phyloP scores from a whole-genome alignment of 805 yeast genomes.

The Hanseniaspora occidentalis region DNA sequence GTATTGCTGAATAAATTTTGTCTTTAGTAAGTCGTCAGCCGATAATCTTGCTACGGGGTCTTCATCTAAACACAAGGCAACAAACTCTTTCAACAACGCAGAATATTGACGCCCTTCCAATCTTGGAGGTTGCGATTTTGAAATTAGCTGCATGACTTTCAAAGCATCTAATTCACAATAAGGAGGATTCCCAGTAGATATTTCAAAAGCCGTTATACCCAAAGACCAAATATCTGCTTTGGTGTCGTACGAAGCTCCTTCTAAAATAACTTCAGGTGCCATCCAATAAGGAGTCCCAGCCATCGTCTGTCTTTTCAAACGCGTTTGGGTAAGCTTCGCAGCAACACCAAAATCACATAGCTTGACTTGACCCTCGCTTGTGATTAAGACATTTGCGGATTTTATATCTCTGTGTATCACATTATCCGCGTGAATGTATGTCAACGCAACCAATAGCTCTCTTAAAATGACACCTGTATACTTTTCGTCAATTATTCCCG shows the following conservation, averaged over 20 bases:
- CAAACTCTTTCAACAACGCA: conserved; percentile 63
- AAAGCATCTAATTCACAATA: conserved; percentile 90
- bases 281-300: conserved; percentile 98
- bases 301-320: conserved; percentile 78
- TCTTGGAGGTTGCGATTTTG: conserved; percentile 89
- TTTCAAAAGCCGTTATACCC: conserved; percentile 88
- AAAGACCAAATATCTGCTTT: conserved; percentile 97
- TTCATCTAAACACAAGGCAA: conserved; percentile 88
- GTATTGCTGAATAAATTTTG: conserved; percentile 57
- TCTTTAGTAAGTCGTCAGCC: conserved; percentile 73
- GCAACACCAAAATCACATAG: conserved; percentile 98
- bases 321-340: conserved; percentile 70
- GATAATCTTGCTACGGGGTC: conserved; percentile 77
- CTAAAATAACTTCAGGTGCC: conserved; percentile 97
- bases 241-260: conserved; percentile 75
- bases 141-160: conserved; percentile 88
- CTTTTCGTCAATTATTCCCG: conserved; percentile 80
- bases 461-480: conserved; percentile 75
- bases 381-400: conserved; percentile 87
- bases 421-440: conserved; percentile 74
- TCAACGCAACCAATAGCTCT: conserved; percentile 67
- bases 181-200: conserved; percentile 96
- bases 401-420: conserved; percentile 94
- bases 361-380: conserved; percentile 81
- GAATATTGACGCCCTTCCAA: conserved; percentile 83